Percentiles rank a stretch among this genome's conserved stretches.
Conservation (phyloP, 1,139 yeast genomes). For the Pichia sp. region DNA sequence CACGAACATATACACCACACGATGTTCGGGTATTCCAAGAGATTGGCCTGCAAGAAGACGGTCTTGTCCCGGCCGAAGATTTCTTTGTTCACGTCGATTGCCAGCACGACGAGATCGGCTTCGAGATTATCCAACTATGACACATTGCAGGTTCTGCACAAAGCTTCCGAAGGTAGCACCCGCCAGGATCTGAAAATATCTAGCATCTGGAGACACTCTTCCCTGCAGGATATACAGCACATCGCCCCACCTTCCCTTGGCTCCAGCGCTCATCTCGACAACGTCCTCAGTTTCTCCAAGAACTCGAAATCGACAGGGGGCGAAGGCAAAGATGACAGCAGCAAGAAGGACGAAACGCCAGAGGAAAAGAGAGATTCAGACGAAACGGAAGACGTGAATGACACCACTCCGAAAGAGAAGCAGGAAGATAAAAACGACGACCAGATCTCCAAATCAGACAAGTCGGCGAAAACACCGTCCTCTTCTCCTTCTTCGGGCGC, state of each 20-base stretch:
- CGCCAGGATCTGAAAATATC: neutral
- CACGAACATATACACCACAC: constrained; percentile 5
- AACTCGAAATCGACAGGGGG: constrained; percentile 11
- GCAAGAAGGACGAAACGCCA: neutral
- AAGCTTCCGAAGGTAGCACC: neutral
- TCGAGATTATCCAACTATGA: constrained; percentile 23
- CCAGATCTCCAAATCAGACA: constrained; percentile 5
- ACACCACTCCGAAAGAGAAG: constrained; percentile 6
- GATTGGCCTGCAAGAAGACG: constrained; percentile 15
- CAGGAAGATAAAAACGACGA: constrained; percentile 14
- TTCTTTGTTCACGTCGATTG: neutral
- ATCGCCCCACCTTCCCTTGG: neutral
- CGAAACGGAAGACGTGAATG: constrained; percentile 8
- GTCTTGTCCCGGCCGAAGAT: neutral
- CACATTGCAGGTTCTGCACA: constrained; percentile 4
- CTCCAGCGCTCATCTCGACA: neutral
- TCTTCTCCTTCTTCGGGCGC: constrained; percentile 13
- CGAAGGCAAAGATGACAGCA: constrained; percentile 9
- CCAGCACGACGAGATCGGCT: neutral
- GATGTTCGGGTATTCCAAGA: constrained; percentile 24
- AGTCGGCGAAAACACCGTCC: constrained; percentile 9
- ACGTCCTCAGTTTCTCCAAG: neutral
- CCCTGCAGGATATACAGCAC: neutral
- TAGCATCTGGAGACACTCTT: constrained; percentile 10
- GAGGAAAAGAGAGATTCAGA: constrained; percentile 1